Evolutionary conservation across 345 rosid genomes (phyloP), one percentile per base, ranked within the genome.

Genomic region (Carallia brachiata): DNA sequence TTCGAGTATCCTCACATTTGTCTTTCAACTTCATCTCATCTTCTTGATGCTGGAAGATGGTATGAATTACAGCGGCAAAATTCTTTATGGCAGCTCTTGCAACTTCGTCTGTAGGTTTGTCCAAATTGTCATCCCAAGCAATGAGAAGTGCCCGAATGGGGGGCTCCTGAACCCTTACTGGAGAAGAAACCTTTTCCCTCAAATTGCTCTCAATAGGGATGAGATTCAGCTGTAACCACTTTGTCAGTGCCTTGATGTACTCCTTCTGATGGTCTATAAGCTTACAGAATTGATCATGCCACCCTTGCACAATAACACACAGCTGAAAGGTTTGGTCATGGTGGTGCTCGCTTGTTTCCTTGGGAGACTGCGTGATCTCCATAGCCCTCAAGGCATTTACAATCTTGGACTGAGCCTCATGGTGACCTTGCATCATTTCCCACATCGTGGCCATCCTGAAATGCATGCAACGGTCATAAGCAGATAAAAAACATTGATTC

Each of bases 381-480:
- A 90, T 36, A 36, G 84, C 57, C 73, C 36, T 76, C 72, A 92
- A 68, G 27, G 75, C 65, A 47, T 27, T 52, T 53, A 77, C 90
- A 65, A 78, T 79, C 72, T 53, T 81, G 0, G 52, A 80, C 79
- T 95, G 99, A 69, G 57, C 76, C 56, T 88, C 84, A 40, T 92
- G 97, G 61, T 89, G 90, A 67, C 0, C 36, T 73, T 56, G 85
- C 97, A 95, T 92, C 74, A 81, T 67, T 5, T 73, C 90, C 99
- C 99, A 95, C 99, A 92, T 95, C 36, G 52, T 78, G 0, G 86
- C 88, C 99, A 95, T 90, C 81, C 99, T 95, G 80, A 76, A 83
- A 76, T 65, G 23, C 61, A 56, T 4, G n/a, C 30, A 64, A 23
- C 47, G 56, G 31, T 56, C 31, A 34, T 55, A 31, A 55, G 32